Evolutionary conservation across 2,329 filamentous ascomycete species (phyloP).

Genomic region (Pyrenochaeta sp.): DNA sequence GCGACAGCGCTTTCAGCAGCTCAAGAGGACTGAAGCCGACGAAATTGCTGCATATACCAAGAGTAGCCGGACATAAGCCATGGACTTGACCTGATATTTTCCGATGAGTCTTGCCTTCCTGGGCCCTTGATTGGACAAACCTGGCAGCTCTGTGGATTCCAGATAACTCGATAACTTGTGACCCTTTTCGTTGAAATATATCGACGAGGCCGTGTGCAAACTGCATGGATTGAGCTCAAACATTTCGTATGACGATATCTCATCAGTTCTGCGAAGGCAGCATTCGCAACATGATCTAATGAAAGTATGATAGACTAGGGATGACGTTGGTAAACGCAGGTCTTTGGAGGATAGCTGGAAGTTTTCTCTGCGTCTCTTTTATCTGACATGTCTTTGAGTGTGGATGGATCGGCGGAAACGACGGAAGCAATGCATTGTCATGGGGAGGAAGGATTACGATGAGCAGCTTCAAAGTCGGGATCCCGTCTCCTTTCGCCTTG

Average conservation of each 20-base stretch:
- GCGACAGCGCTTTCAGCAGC: constrained; percentile 44
- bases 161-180: not conserved
- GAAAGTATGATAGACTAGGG: not conserved
- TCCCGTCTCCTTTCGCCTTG: not conserved
- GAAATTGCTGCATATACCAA: constrained; percentile 36
- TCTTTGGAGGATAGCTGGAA: no score
- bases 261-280: not conserved
- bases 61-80: constrained; percentile 10
- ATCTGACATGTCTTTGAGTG: constrained; percentile 2
- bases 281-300: not conserved
- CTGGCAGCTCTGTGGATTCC: not conserved
- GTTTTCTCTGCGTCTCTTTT: constrained; percentile 1
- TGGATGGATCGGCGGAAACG: constrained; percentile 3
- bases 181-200: not conserved
- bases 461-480: not conserved
- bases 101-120: not conserved
- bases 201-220: not conserved
- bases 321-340: no score
- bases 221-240: not conserved
- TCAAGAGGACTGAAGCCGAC: constrained; percentile 40
- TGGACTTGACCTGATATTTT: not conserved
- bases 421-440: not conserved
- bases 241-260: not conserved
- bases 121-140: constrained; percentile 1
- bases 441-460: not conserved